Base-by-base conservation (phyloP, 1,139 yeast species). In the Wickerhamiella infanticola region DNA sequence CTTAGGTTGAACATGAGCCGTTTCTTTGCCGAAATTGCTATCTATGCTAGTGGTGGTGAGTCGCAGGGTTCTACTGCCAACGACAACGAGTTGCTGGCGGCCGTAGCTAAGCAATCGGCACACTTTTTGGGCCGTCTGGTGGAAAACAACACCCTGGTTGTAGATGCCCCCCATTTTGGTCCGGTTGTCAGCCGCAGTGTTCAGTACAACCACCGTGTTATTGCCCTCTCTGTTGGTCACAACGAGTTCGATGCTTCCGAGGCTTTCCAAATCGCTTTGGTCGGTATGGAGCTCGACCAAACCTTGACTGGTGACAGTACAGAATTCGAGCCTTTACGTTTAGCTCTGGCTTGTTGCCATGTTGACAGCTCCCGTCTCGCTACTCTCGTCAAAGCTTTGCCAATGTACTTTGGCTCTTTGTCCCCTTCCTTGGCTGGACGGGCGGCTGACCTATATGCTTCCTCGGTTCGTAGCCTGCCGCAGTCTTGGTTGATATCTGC, bases 401-500 rank as follows among this genome's bases (percentile, higher is more conserved):
- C 55, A 4, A 43, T 44, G 6, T 54, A 47, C 42, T 39, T 53
- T 6, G 49, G 50, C 18, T 49, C 47, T 3, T 47, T 53, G 24
- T 40, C 43, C 11, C 43, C 54, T 5, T 33, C 37, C 3, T 35
- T 27, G 48, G 60, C 43, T 51, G 53, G 5, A 64, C 64, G 50
- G 65, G 68, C 70, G 3, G 66, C 76, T 1, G 55, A 57, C 40
- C 58, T 62, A 11, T 64, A 73, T 41, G 69, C 74, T 1, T 51
- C 61, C 39, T 75, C 75, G 1, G 58, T 74, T 46, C 63, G 62
- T 44, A 65, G 70, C 3, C 59, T 71, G 37, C 43, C 51, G 24
- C 55, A 53, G 40, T 31, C 51, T 1, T 44, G 48, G 42, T 51
- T 82, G 23, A 84, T 86, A 9, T 81, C 95, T n/a, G 75, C 90